Base-by-base conservation (phyloP, 306 rosid genomes). In the Sphenostylis stenocarpa region DNA sequence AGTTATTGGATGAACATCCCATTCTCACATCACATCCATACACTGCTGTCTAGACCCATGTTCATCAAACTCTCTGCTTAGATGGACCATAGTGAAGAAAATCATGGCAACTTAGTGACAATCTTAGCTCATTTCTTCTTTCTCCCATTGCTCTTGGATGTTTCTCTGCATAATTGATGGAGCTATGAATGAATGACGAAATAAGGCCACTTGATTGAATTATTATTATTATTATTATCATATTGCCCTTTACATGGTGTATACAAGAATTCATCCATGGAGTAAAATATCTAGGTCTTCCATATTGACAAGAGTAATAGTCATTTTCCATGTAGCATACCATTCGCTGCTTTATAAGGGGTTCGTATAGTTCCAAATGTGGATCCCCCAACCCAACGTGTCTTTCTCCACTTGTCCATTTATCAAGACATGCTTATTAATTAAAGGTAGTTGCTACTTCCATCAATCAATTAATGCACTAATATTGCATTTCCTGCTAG, bases 81-180 rank as follows among this genome's bases (percentile, higher is more conserved):
- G 19, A 67, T 86, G 85, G 90, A 80, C 90, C 87, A 77, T 76
- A 60, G 43, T n/a, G 63, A 78, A 64, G 67, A 75, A 71, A 86
- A 82, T 55, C 34, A 38, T 70, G 34, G 62, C 67, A 74, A 52
- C 72, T 45, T 39, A n/a, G 52, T 45, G 89, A 85, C 84, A 85
- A 81, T 43, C 58, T 52, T 52, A 24, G 69, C 61, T 52, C 73
- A 29, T 58, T 73, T 47, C 64, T 17, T 57, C 26, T 38, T 72
- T 36, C 71, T 28, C 58, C 58, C 36, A 56, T 87, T 82, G 67
- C 82, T 82, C 73, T 80, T 86, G 77, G 74, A 71, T 31, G 52
- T 81, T 76, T 15, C 82, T 58, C 63, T 76, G 76, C n/a, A 81
- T 83, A 55, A 73, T 78, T 64, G 33, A 81, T 67, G 51, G 63